Percentiles rank a stretch among this genome's conserved stretches.
Conservation (phyloP, 164 flowering plant species). For the Echeveria elegans region DNA sequence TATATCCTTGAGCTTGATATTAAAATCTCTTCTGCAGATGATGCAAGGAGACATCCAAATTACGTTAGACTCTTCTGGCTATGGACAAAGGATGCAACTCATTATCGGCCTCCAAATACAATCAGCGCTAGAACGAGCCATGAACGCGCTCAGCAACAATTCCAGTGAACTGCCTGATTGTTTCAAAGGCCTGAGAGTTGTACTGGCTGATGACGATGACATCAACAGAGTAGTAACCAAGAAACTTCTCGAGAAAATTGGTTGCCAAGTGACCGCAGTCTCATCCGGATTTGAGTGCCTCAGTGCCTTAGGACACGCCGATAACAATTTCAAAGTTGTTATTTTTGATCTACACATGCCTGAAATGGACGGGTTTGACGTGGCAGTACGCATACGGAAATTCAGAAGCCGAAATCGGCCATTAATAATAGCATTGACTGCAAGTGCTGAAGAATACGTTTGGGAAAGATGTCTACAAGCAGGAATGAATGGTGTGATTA, state of each 20-base stretch:
- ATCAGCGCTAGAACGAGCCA: slow-evolving; percentile 18
- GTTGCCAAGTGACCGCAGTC: slow-evolving; percentile 29
- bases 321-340: slow-evolving; percentile 22
- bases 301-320: slow-evolving; percentile 19
- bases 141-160: slow-evolving; percentile 10
- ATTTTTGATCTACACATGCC: slow-evolving; percentile 41
- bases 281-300: slow-evolving; percentile 42
- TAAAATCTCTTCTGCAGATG: slow-evolving; percentile 26
- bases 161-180: slow-evolving; percentile 22
- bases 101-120: slow-evolving; percentile 28
- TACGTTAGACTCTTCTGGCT: slow-evolving; percentile 18
- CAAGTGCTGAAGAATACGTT: slow-evolving; percentile 27
- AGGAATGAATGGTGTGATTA: slow-evolving; percentile 41
- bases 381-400: slow-evolving; percentile 30
- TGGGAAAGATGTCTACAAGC: slow-evolving; percentile 29
- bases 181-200: slow-evolving; percentile 28
- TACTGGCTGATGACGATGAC: slow-evolving; percentile 36
- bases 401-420: slow-evolving; percentile 28
- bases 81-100: slow-evolving; percentile 26
- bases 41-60: slow-evolving; percentile 41
- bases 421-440: slow-evolving; percentile 32
- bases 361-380: slow-evolving; percentile 38
- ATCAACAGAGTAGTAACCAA: slow-evolving; percentile 34
- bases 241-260: slow-evolving; percentile 36
- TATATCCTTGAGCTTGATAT: background rate